Evolutionary conservation across 306 rosid species (phyloP).

Genomic region (Castanopsis chinensis): DNA sequence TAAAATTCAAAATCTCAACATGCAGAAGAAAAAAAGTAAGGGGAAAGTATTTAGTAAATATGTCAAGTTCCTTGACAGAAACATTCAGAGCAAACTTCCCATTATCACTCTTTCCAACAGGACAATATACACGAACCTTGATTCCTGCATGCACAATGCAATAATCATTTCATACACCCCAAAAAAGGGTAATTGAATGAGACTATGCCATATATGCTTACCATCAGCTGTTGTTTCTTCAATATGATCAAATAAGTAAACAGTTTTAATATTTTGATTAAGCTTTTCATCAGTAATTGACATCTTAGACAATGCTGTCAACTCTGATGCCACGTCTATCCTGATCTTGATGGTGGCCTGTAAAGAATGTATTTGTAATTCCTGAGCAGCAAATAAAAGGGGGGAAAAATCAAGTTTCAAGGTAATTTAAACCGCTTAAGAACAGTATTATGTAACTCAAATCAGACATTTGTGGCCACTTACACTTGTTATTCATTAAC

Average conservation of each 20-base stretch:
- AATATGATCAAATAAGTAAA: slow-evolving; percentile 47
- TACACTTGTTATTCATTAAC: no score
- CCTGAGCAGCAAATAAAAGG: not conserved
- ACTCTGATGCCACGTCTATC: slow-evolving; percentile 49
- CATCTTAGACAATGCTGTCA: slow-evolving; percentile 64
- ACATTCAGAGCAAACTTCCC: slow-evolving; percentile 49
- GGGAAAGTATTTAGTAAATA: slow-evolving; percentile 33
- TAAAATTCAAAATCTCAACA: no score
- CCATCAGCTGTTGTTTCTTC: slow-evolving; percentile 49
- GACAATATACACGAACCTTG: slow-evolving; percentile 48
- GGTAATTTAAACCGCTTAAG: not conserved
- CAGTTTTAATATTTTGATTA: slow-evolving; percentile 41
- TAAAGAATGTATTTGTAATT: not conserved
- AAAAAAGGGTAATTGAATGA: not conserved
- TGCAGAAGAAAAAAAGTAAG: no score
- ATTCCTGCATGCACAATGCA: slow-evolving; percentile 39
- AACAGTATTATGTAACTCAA: not conserved
- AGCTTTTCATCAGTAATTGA: slow-evolving; percentile 45
- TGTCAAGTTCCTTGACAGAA: slow-evolving; percentile 48
- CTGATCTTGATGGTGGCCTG: slow-evolving; percentile 62
- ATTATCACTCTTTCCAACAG: slow-evolving; percentile 47
- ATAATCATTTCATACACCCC: not conserved
- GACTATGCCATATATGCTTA: slow-evolving; percentile 12
- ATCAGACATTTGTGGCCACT: no score
- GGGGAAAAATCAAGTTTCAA: not conserved